Evolutionary conservation across 2,329 filamentous ascomycete genomes (phyloP), one percentile per base, ranked within the genome.

Genomic region (Alternaria infectoria): DNA sequence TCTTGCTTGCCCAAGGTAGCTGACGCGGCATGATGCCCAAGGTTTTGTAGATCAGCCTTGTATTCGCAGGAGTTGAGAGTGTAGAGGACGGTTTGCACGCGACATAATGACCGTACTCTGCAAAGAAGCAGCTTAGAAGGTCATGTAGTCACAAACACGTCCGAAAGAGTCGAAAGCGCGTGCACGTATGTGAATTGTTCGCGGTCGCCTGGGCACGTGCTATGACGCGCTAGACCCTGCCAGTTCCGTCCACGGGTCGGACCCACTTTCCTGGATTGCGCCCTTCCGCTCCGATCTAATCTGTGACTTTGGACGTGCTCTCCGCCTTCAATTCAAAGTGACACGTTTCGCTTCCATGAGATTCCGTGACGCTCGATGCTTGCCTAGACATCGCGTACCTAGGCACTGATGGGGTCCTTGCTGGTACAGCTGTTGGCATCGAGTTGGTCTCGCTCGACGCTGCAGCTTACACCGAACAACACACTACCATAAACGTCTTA

Each of bases 1-100:
- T 75, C 57, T 75, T 73, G 49, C 73, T 80, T 59, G 84, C 82
- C 85, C 86, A 87, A 2, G 86, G 86, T 7, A 88, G 70, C 64
- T 83, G 82, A 68, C 86, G 83, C 21, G 84, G 79, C 86, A 87
- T 87, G n/a, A 32, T 66, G 65, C 50, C 60, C 55, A 47, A 57
- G 30, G 21, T 44, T 23, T 46, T 28, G 44, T n/a, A 19, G n/a
- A 49, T 61, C 54, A 66, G 15, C 49, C 9, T 26, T 40, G 23
- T 54, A 46, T 47, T n/a, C 32, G 25, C 47, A 9, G 21, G 56
- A 45, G 23, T n/a, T 56, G 57, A 21, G 25, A 23, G 44, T 46
- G 32, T 2, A 54, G 50, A 12, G 49, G 40, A 28, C n/a, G n/a
- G 10, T 11, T 56, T n/a, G 43, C 17, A 50, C 26, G 28, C 47